Percentiles rank a stretch among this genome's conserved stretches.
These are phyloP conservation scores for Suillus cothurnatus DNA, from an alignment of 768 basidiomycete species.

Conservation along the genomic window DNA sequence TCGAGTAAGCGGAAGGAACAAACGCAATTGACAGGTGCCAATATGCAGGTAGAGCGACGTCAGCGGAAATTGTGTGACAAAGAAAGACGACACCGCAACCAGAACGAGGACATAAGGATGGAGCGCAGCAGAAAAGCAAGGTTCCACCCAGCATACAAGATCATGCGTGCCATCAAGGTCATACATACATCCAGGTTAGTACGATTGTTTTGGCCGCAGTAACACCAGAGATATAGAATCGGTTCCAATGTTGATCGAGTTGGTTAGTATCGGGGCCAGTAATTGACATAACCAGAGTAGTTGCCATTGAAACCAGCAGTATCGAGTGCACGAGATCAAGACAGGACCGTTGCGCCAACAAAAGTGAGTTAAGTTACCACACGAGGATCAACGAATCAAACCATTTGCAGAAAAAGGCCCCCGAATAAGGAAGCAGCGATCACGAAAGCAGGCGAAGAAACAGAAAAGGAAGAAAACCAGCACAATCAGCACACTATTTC, in stretches of 20 bases:
- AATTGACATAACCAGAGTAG: background rate
- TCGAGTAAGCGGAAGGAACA: background rate
- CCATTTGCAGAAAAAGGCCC: background rate
- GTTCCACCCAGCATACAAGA: background rate
- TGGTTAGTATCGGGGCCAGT: background rate
- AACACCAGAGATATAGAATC: background rate
- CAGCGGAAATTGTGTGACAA: slow-evolving; percentile 6
- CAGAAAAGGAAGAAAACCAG: background rate
- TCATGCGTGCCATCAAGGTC: slow-evolving; percentile 5
- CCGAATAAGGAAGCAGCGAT: background rate
- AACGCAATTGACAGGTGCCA: background rate
- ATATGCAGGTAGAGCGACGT: background rate
- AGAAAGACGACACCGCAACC: background rate
- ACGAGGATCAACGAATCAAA: background rate
- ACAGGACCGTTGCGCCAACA: background rate
- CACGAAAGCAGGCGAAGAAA: background rate
- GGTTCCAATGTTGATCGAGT: background rate
- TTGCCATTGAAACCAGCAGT: background rate
- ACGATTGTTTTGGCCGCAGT: background rate
- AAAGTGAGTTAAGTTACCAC: background rate
- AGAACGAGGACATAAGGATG: background rate
- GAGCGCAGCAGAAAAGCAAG: background rate
- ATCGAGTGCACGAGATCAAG: background rate
- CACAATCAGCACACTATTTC: slow-evolving; percentile 5
- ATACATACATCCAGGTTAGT: background rate